Base-by-base conservation (phyloP, 306 rosid species). In the Quercus agrifolia region DNA sequence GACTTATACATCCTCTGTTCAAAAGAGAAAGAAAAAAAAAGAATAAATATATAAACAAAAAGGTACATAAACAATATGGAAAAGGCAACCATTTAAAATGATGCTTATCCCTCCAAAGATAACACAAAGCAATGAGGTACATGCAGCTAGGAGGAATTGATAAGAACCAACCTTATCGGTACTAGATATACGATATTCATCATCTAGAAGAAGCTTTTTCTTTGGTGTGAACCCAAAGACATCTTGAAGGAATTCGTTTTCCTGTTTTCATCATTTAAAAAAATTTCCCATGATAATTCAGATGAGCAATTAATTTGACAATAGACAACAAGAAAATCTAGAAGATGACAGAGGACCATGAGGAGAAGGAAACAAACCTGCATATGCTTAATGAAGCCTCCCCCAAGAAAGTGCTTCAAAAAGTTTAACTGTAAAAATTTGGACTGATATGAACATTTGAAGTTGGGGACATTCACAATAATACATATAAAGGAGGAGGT, bases 321-420 rank as follows among this genome's bases (percentile, higher is more conserved):
- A 33, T 41, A 66, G 69, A 51, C 20, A 46, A 61, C 30, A 25
- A 46, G 52, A 70, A 78, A 41, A 18, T 23, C 5, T 49, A 49
- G 54, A 49, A 49, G 17, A 49, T 11, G 54, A 49, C 5, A 13
- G 54, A 49, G 17, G 54, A 49, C 54, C 54, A 49, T 49, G 54
- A 0, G 0, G 54, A 5, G 54, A 20, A 75, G 70, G 58, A 74
- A 76, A 73, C 87, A 76, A 70, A 95, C 99, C 99, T 90, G 99
- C 97, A 95, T 89, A 84, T 95, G 98, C 87, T 90, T 95, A 57
- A 89, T 74, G 75, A 95, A 95, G 30, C 99, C 99, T 82, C 97
- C 98, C 64, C 97, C 98, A 81, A 92, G 92, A 55, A 92, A 92
- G 80, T 58, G 97, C 89, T 90, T 95, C 78, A 95, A 62, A 80